Evolutionary conservation across 441 rosid species (phyloP), one percentile per base, ranked within the genome.

Genomic region (Viola pubescens): DNA sequence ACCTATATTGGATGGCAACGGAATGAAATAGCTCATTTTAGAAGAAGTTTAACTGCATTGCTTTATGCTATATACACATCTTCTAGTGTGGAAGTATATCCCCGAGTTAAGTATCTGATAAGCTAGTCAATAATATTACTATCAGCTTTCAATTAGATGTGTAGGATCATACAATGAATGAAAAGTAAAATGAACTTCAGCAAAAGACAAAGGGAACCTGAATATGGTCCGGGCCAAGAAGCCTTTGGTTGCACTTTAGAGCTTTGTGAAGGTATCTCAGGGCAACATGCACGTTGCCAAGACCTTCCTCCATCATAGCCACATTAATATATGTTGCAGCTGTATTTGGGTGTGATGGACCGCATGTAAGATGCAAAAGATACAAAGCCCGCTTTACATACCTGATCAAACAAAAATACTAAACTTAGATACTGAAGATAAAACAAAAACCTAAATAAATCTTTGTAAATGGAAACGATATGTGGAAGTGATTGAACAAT

Each of bases 271-370:
- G 81, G 56, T 86, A 86, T 73, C 89, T 73, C 45, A 86, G 89
- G 55, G 92, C 85, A 64, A 83, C 76, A 68, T 86, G 84, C 68
- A 78, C 89, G 61, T 83, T 83, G 52, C 89, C 89, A 62, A 80
- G 78, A 63, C 87, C 87, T 65, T 86, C 89, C 77, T 86, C 89
- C 92, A 86, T 86, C 89, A 83, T 86, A 60, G 92, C 86, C 68
- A 83, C 87, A 60, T 86, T 86, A 64, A 83, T 83, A 60, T 81
- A 81, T 12, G 94, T 86, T 12, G 89, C 89, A 37, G 87, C 89
- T 39, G 83, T 82, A 72, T 86, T 83, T 6, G 94, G 94, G 70
- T 86, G 94, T 44, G 84, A 83, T 54, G 82, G 77, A 19, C 89
- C 89, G 6, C 87, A 83, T 42, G 88, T 80, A 66, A 82, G 83